Base-by-base conservation (phyloP, 768 basidiomycete genomes). In the Hypsizygus marmoreus region DNA sequence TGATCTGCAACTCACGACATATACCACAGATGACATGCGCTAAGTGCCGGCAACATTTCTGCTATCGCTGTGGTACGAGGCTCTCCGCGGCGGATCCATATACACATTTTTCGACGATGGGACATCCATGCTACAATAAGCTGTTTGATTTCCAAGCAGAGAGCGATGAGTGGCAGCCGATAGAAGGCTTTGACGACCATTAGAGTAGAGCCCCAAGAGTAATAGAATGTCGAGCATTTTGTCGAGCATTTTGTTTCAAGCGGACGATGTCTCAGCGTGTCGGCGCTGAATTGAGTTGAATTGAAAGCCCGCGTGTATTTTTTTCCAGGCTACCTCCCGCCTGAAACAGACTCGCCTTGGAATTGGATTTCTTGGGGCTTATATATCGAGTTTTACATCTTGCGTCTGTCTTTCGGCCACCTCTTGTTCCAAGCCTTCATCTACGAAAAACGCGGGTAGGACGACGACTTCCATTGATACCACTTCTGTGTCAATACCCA, bases 1-100 rank as follows among this genome's bases (percentile, higher is more conserved):
- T n/a, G n/a, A n/a, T n/a, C n/a, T n/a, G n/a, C n/a, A n/a, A n/a
- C n/a, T n/a, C n/a, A n/a, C n/a, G n/a, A n/a, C n/a, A n/a, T n/a
- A 28, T 12, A 29, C 16, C 32, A 28, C 49, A 89, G 88, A 90
- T 90, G 88, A 86, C 79, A 6, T 91, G 86, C 56, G 66, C 71
- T n/a, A 84, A 81, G 53, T 93, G 91, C 64, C 58, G 65, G 23
- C 73, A 79, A 39, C 91, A 93, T 59, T 93, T 91, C 57, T 93
- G 91, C 70, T 92, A 88, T 56, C 77, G 83, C 4, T 92, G 91
- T 60, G 90, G 86, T 4, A 46, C 64, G 1, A 75, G 72, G 53
- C 62, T 92, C 19, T 38, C 64, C 0, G 55, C 66, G 6, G 54
- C 50, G 12, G 67, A 84, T 49, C 87, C 88, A 0, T 91, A 91